A percentile compares a stretch with the other conserved stretches of the same genome.
Evolutionary conservation across 208 protist genomes (phyloP).

Genomic region (Balamuthia mandrillaris): DNA sequence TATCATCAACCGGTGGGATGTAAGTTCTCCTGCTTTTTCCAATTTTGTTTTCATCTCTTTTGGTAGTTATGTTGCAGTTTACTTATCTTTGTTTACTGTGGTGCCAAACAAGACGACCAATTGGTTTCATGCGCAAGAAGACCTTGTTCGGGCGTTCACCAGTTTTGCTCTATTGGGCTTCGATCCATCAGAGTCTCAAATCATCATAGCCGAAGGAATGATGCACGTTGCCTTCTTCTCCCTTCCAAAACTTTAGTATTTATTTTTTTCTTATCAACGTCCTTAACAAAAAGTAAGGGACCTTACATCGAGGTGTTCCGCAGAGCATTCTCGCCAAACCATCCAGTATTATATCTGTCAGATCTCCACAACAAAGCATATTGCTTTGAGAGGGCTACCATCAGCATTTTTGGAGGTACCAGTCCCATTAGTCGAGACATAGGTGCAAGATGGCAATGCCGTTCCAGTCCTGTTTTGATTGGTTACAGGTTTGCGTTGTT

Average conservation of each 20-base stretch:
- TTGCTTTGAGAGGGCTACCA: no score
- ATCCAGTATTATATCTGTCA: no score
- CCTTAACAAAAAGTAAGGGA: no score
- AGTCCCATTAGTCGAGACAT: no score
- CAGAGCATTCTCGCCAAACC: no score
- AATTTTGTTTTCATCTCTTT: background rate
- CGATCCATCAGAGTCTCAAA: background rate
- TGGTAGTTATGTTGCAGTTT: background rate
- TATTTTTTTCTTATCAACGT: no score
- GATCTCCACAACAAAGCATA: no score
- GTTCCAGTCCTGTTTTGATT: no score
- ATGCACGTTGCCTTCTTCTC: background rate
- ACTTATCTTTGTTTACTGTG: background rate
- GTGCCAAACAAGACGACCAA: constrained; percentile 21
- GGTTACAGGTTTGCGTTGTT: no score
- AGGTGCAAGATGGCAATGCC: no score
- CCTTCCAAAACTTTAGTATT: background rate
- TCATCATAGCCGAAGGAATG: constrained; percentile 36
- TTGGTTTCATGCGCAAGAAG: background rate
- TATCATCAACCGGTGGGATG: constrained; percentile 9
- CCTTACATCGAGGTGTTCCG: no score
- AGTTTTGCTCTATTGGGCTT: background rate
- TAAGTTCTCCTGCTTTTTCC: background rate
- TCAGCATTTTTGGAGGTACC: no score
- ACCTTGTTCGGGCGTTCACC: background rate